Evolutionary conservation across 257 asterid genomes (phyloP).

Genomic region (Przewalskia tangutica): DNA sequence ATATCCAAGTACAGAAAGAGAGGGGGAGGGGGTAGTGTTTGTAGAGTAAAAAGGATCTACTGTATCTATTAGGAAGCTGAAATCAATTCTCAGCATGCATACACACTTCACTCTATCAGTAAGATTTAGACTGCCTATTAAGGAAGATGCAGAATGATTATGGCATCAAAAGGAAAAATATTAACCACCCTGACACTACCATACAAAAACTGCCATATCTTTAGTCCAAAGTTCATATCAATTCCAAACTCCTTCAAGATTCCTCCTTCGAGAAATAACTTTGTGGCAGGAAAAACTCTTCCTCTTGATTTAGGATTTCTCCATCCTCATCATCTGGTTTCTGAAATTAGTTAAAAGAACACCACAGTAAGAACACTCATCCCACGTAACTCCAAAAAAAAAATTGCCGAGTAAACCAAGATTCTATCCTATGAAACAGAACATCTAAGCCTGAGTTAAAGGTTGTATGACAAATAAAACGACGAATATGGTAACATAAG

Average conservation of each 20-base stretch:
- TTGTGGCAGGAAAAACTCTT: slow-evolving; percentile 76
- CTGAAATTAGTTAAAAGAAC: slow-evolving; percentile 29
- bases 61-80: not conserved
- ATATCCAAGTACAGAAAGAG: not conserved
- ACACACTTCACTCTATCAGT: not conserved
- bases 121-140: not conserved
- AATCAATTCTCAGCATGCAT: not conserved
- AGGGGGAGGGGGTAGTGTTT: not conserved
- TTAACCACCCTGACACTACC: not conserved
- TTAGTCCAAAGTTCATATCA: not conserved
- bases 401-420: not conserved
- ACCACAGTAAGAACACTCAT: not conserved
- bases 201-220: not conserved
- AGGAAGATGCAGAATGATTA: not conserved
- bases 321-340: slow-evolving; percentile 76
- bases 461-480: not conserved
- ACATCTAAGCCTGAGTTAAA: not conserved
- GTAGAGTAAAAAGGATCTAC: not conserved
- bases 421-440: not conserved
- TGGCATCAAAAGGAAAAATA: not conserved
- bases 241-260: slow-evolving; percentile 19
- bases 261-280: slow-evolving; percentile 55
- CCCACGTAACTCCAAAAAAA: not conserved
- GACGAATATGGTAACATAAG: not conserved
- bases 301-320: slow-evolving; percentile 60